Evolutionary conservation across 1,284 basidiomycete genomes (phyloP).

Genomic region (Blastosporella zonata): DNA sequence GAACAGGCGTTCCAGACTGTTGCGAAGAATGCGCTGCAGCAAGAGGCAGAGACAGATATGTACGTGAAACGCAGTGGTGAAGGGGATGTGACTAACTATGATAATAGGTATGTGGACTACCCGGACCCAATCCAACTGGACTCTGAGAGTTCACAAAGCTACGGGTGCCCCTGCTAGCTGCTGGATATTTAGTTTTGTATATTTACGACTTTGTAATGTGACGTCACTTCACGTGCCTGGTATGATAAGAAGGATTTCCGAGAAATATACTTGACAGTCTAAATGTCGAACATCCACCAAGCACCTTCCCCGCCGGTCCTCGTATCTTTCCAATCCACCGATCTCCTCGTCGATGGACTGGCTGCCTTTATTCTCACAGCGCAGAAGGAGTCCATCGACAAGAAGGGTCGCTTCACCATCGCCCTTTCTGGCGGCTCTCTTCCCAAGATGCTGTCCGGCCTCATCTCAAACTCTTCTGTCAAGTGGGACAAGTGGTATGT

Average conservation of each 20-base stretch:
- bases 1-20: slow-evolving; percentile 99
- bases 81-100: slow-evolving; percentile 16
- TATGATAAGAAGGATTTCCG: slow-evolving; percentile 5
- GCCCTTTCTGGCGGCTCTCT: slow-evolving; percentile 94
- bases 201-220: slow-evolving; percentile 11
- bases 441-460: slow-evolving; percentile 77
- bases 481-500: slow-evolving; percentile 96
- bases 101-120: slow-evolving; percentile 90
- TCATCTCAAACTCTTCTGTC: slow-evolving; percentile 72
- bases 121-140: slow-evolving; percentile 99
- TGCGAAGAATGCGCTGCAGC: slow-evolving; percentile 96
- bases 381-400: slow-evolving; percentile 87
- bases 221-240: slow-evolving; percentile 15
- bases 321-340: slow-evolving; percentile 63
- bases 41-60: slow-evolving; percentile 96
- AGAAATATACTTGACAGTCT: background rate
- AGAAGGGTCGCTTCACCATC: slow-evolving; percentile 87
- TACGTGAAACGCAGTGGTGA: slow-evolving; percentile 41
- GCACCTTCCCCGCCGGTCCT: slow-evolving; percentile 70
- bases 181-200: slow-evolving; percentile 13
- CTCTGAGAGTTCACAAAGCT: slow-evolving; percentile 87
- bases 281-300: slow-evolving; percentile 38
- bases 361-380: slow-evolving; percentile 85
- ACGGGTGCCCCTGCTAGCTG: slow-evolving; percentile 91
- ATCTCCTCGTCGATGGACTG: slow-evolving; percentile 61